phyloP scores from a whole-genome alignment of 192 early-diverging fungal genomes.

The Cladochytrium replicatum region DNA sequence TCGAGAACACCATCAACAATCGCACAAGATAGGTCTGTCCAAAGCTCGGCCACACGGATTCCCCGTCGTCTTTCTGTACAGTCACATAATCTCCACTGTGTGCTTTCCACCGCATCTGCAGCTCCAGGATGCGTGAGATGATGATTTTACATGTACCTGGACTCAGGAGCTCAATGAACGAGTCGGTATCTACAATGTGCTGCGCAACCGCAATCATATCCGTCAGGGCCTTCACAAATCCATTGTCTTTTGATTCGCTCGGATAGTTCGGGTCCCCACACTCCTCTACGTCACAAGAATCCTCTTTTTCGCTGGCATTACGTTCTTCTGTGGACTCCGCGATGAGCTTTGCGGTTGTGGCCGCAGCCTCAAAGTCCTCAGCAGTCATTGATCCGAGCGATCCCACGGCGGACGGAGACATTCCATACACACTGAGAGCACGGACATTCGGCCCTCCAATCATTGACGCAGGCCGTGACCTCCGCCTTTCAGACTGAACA shows the following conservation, averaged over 20 bases:
- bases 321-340: neutral
- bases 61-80: conserved; percentile 43
- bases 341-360: neutral
- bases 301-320: neutral
- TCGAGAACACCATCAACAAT: conserved; percentile 61
- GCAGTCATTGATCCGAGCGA: no score
- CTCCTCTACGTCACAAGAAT: conserved; percentile 7
- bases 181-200: conserved; percentile 58
- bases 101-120: conserved; percentile 57
- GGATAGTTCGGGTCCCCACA: conserved; percentile 18
- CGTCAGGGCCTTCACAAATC: conserved; percentile 49
- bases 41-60: conserved; percentile 57
- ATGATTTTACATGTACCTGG: conserved; percentile 46
- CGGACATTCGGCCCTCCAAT: no score
- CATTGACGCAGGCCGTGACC: no score
- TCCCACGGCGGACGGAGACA: no score
- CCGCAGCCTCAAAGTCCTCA: no score
- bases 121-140: conserved; percentile 45
- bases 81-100: no score
- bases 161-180: conserved; percentile 44
- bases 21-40: conserved; percentile 44
- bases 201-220: conserved; percentile 64
- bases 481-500: no score
- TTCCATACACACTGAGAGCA: no score
- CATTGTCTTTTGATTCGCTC: conserved; percentile 33